Conservation (phyloP, 768 basidiomycete species). For the Phylloporus arenicola region DNA sequence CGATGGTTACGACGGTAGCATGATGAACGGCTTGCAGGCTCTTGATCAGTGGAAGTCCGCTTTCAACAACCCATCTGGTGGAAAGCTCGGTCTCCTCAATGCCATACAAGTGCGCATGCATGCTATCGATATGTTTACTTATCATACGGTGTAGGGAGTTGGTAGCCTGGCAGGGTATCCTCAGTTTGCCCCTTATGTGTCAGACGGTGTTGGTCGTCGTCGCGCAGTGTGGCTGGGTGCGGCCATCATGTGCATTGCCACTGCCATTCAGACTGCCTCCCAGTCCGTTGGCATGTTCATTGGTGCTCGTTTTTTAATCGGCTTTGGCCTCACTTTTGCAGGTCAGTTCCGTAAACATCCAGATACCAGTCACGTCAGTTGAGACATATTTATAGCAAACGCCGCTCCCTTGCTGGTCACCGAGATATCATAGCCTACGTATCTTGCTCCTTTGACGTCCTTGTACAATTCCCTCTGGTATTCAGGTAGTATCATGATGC, state of each 20-base stretch:
- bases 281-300: constrained; percentile 75
- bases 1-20: constrained; percentile 71
- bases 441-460: constrained; percentile 75
- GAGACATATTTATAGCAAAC: constrained; percentile 37
- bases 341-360: constrained; percentile 29
- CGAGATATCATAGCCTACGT: constrained; percentile 78
- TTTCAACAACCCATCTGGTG: constrained; percentile 54
- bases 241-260: constrained; percentile 62
- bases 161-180: constrained; percentile 64
- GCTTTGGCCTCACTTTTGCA: constrained; percentile 72
- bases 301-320: constrained; percentile 72
- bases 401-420: constrained; percentile 82
- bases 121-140: not conserved
- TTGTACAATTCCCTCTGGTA: constrained; percentile 86
- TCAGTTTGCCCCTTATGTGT: constrained; percentile 64
- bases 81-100: constrained; percentile 62
- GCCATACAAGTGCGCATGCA: constrained; percentile 57
- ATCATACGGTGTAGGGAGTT: constrained; percentile 46
- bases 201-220: constrained; percentile 69
- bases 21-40: constrained; percentile 78
- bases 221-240: constrained; percentile 64
- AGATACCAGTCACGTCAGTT: not conserved
- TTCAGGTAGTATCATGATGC: constrained; percentile 69
- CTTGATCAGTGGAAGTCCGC: constrained; percentile 57
- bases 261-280: constrained; percentile 65